A percentile compares a stretch with the other conserved stretches of the same genome.
phyloP scores from a whole-genome alignment of 169 alveolate genomes.

The Perkinsus marinus region DNA sequence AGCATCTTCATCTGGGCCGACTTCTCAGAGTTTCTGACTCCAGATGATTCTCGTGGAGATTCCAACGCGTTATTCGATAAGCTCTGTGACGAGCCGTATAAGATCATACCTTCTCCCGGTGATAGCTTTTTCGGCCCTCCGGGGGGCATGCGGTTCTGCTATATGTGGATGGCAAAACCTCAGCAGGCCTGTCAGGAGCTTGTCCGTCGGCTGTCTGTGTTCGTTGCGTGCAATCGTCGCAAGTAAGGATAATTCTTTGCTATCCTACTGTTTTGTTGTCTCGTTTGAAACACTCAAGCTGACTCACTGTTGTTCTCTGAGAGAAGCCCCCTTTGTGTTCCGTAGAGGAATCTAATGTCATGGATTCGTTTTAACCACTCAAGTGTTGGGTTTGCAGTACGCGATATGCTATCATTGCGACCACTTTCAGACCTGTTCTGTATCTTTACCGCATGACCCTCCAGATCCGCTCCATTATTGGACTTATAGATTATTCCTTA shows the following conservation, averaged over 20 bases:
- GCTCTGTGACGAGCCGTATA: not conserved
- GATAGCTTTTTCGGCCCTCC: not conserved
- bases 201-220: not conserved
- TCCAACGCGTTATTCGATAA: not conserved
- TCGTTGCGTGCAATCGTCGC: not conserved
- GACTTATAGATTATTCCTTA: not conserved
- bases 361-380: too few relatives aligned
- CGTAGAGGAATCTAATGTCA: too few relatives aligned
- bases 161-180: not conserved
- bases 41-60: not conserved
- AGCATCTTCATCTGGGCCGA: not conserved
- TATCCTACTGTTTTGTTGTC: not conserved
- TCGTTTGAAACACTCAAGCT: too few relatives aligned
- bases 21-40: not conserved
- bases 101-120: not conserved
- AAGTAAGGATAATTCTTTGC: not conserved
- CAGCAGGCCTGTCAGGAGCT: not conserved
- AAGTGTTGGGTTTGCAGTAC: too few relatives aligned
- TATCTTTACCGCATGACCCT: not conserved
- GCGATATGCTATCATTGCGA: not conserved
- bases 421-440: not conserved
- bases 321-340: too few relatives aligned
- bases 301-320: too few relatives aligned
- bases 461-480: not conserved
- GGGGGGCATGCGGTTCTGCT: not conserved